Evolutionary conservation across 1,284 basidiomycete genomes (phyloP), one percentile per base, ranked within the genome.

Genomic region (Ustilago esculenta): DNA sequence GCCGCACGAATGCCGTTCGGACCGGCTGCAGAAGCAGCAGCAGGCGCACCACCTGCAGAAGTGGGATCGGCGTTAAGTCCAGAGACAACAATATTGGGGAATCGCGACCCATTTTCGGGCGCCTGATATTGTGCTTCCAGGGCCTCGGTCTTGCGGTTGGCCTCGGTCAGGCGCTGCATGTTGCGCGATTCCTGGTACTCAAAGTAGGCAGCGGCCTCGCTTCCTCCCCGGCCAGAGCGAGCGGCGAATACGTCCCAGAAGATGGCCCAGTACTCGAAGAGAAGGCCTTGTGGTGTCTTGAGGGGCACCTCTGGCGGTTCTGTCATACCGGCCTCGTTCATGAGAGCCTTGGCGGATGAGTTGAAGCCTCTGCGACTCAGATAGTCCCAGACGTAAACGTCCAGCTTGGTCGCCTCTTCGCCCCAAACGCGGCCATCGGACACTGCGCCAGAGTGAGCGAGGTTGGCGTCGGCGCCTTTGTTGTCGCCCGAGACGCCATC

Each of bases 361-460:
- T 47, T 53, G 48, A 78, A 76, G 11, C 75, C 77, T 43, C 80
- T 54, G 25, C 77, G 70, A 33, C 58, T 71, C 24, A 81, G 72
- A 36, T 81, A 81, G 55, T 81, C 80, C 80, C 80, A 81, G 17
- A 81, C 74, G 35, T 81, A 81, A 40, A 80, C 59, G 37, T 81
- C 77, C 23, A 81, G 65, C 72, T 77, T 77, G 37, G 76, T 67
- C 23, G 74, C 74, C 40, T 77, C 76, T 46, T 77, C 76, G 15
- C 76, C 74, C 73, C 76, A 76, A 1, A 56, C 46, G 17, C 67
- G 61, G 2, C 55, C 71, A 27, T 72, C 64, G 14, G 69, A 45
- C 11, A 49, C 51, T 4, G 67, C 46, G 30, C 32, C 40, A n/a
- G 56, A 50, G n/a, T 63, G 57, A 23, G 49, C 35, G 23, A 48